Evolutionary conservation across 2,329 filamentous ascomycete genomes (phyloP).

Genomic region (Incumbomyces delicatus): DNA sequence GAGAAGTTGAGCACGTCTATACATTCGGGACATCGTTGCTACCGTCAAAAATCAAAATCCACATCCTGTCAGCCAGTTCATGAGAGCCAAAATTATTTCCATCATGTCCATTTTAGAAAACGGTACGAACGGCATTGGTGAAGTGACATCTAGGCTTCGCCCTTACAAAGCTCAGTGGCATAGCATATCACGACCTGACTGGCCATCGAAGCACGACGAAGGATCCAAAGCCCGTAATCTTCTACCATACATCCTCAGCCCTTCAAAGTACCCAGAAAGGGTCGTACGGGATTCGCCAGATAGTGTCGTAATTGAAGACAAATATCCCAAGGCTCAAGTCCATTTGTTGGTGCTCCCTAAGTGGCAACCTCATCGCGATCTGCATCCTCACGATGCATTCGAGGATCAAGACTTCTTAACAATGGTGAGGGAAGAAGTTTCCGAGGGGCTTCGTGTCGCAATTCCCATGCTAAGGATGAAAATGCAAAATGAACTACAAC

Average conservation of each 20-base stretch:
- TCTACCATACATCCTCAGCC: slow-evolving; percentile 55
- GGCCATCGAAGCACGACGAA: slow-evolving; percentile 2
- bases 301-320: slow-evolving; percentile 73
- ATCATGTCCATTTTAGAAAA: too few species aligned
- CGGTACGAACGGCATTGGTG: background rate
- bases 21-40: too few species aligned
- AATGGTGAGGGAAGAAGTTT: slow-evolving; percentile 51
- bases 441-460: slow-evolving; percentile 53
- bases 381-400: slow-evolving; percentile 71
- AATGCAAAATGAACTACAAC: slow-evolving; percentile 43
- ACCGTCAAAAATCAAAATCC: too few species aligned
- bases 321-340: slow-evolving; percentile 74
- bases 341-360: slow-evolving; percentile 85
- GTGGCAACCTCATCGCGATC: slow-evolving; percentile 46
- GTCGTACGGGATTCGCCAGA: slow-evolving; percentile 52
- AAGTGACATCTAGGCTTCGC: background rate
- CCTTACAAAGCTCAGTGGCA: background rate
- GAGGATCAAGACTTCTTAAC: slow-evolving; percentile 59
- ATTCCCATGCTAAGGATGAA: slow-evolving; percentile 14
- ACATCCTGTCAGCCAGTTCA: too few species aligned
- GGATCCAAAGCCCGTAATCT: slow-evolving; percentile 28
- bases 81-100: too few species aligned
- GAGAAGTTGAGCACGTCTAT: too few species aligned
- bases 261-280: slow-evolving; percentile 52
- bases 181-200: background rate